Conservation (phyloP, 2,329 filamentous ascomycete genomes). For the Clarireedia homoeocarpa region DNA sequence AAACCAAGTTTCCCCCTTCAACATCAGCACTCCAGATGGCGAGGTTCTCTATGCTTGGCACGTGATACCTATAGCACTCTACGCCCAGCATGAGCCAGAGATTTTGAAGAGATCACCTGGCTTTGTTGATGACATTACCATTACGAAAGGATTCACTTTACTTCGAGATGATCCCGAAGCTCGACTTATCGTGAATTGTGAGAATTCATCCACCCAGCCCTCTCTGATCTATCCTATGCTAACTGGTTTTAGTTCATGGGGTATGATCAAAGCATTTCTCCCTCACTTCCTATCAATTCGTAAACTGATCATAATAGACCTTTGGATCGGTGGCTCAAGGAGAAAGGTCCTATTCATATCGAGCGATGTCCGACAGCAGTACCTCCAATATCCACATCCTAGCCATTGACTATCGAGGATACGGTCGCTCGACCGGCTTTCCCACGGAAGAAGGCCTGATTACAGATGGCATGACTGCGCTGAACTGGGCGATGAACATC, state of each 20-base stretch:
- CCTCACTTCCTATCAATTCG: constrained; percentile 2
- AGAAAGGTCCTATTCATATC: constrained; percentile 69
- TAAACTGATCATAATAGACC: constrained; percentile 46
- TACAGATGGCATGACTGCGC: constrained; percentile 63
- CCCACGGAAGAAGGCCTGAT: constrained; percentile 79
- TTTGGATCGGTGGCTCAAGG: constrained; percentile 79
- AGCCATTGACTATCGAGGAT: constrained; percentile 88
- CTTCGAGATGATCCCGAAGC: constrained; percentile 56
- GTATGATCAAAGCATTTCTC: constrained; percentile 35
- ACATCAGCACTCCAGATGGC: constrained; percentile 64
- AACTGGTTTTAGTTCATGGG: constrained; percentile 47
- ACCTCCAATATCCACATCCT: constrained; percentile 67
- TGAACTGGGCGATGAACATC: constrained; percentile 62
- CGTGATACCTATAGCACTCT: constrained; percentile 70
- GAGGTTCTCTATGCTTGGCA: constrained; percentile 86
- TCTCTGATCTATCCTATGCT: constrained; percentile 4
- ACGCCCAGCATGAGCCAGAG: constrained; percentile 60
- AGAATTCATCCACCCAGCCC: constrained; percentile 25
- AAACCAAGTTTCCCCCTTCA: constrained; percentile 85
- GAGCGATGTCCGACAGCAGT: constrained; percentile 64
- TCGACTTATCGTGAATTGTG: constrained; percentile 56
- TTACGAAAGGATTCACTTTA: constrained; percentile 51
- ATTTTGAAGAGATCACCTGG: constrained; percentile 43
- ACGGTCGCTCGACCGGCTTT: constrained; percentile 69
- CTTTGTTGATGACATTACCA: constrained; percentile 41